These are phyloP conservation scores for Alternaria infectoria DNA, from an alignment of 2,329 filamentous ascomycete species.

Conservation along the genomic window DNA sequence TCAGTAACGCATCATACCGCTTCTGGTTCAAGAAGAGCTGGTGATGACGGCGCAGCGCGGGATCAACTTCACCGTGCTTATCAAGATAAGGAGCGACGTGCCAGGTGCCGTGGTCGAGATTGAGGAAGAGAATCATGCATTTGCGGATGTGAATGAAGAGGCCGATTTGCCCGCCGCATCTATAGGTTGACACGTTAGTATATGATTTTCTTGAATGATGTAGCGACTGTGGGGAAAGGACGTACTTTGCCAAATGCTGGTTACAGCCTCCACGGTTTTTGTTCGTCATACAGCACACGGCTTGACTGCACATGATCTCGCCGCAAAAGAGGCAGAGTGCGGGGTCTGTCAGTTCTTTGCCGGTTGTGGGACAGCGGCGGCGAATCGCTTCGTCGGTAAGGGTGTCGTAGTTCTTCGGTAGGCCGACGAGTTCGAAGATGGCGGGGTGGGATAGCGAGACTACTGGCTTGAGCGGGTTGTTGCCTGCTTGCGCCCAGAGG, in stretches of 20 bases:
- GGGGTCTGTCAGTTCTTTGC: slow-evolving; percentile 89
- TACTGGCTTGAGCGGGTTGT: slow-evolving; percentile 49
- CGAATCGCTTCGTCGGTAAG: slow-evolving; percentile 91
- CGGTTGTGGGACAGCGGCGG: slow-evolving; percentile 82
- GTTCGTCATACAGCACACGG: slow-evolving; percentile 82
- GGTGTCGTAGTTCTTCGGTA: slow-evolving; percentile 90
- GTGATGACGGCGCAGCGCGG: slow-evolving; percentile 82
- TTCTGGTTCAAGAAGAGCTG: slow-evolving; percentile 94
- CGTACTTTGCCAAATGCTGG: slow-evolving; percentile 86
- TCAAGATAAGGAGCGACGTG: slow-evolving; percentile 91
- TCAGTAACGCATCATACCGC: slow-evolving; percentile 85
- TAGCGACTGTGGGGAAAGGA: slow-evolving; percentile 32
- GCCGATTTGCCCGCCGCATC: slow-evolving; percentile 88
- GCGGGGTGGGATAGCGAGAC: slow-evolving; percentile 76
- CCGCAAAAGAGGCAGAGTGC: slow-evolving; percentile 94
- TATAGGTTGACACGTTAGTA: slow-evolving; percentile 44
- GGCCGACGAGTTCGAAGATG: slow-evolving; percentile 91
- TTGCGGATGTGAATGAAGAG: slow-evolving; percentile 97
- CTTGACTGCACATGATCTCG: slow-evolving; percentile 95
- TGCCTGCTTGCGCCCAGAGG: slow-evolving; percentile 46
- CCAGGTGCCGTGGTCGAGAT: slow-evolving; percentile 82
- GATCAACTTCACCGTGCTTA: slow-evolving; percentile 92
- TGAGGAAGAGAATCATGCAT: slow-evolving; percentile 88
- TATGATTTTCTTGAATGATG: not conserved
- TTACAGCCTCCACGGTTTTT: slow-evolving; percentile 70